Evolutionary conservation across 2,329 filamentous ascomycete genomes (phyloP), one percentile per base, ranked within the genome.

Genomic region (Stagonosporopsis vannaccii): DNA sequence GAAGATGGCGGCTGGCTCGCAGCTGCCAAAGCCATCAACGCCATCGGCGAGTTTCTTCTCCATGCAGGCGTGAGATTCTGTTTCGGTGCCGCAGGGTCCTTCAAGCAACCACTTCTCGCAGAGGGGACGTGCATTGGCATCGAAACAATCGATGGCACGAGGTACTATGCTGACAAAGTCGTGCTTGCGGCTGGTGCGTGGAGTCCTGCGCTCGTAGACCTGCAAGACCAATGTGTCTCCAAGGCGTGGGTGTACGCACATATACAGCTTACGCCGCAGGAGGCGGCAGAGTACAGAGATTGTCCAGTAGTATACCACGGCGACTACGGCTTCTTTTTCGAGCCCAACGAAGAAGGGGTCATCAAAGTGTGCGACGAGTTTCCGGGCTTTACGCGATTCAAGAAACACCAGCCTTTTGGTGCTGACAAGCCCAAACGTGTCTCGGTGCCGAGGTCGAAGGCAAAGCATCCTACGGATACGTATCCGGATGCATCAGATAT

Each of bases 341-440:
- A 83, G 54, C 80, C 81, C 0, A 78, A 81, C 43, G 79, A 76
- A 32, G 33, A 65, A 1, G 75, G 77, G 22, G 76, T 82, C 51
- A 73, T 83, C 33, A 83, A 83, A 62, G 75, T 83, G 42, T 82
- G 85, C 68, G 84, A 86, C 59, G 83, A 86, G 60, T 84, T 85
- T 59, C 84, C 84, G 0, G 84, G 84, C 4, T 80, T 78, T 60
- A 73, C 68, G 11, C 65, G 62, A 22, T 70, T 69, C 59, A 67
- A 71, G 50, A 44, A 54, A 22, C 62, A 76, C 68, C 30, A 73
- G 57, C 78, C 77, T 0, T 86, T 84, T 60, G 73, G 75, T 0
- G 77, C 81, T 1, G 55, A 73, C 6, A 80, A 79, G 7, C 81
- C 82, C 3, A 80, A 82, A 60, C 73, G 71, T 33, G 82, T 88